phyloP scores from a whole-genome alignment of 2,329 filamentous ascomycete species.

The Calycina herbarum region DNA sequence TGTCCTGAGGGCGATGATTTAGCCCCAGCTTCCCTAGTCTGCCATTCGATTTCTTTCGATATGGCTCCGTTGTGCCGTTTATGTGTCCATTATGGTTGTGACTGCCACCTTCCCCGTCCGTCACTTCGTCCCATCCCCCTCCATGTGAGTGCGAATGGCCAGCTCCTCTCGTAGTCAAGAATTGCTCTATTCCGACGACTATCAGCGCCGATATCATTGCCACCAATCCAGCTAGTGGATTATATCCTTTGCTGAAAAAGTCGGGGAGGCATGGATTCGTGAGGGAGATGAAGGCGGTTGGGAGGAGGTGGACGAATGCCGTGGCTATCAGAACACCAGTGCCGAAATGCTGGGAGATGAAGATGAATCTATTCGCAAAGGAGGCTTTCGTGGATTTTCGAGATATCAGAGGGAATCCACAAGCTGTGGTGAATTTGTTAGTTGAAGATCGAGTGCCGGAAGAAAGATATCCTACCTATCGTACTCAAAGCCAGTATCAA shows the following conservation, averaged over 20 bases:
- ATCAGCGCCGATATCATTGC: conserved; percentile 80
- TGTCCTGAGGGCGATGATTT: conserved; percentile 47
- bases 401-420: conserved; percentile 39
- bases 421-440: conserved; percentile 31
- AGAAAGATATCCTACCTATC: conserved; percentile 39
- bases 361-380: conserved; percentile 43
- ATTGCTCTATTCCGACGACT: conserved; percentile 85
- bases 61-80: conserved; percentile 20
- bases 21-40: conserved; percentile 33
- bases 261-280: conserved; percentile 68
- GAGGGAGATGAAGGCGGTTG: conserved; percentile 60
- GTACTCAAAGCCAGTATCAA: conserved; percentile 57
- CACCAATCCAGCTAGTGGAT: conserved; percentile 76
- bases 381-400: conserved; percentile 33
- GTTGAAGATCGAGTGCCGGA: not conserved
- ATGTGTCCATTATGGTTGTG: conserved; percentile 38
- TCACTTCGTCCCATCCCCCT: conserved; percentile 32
- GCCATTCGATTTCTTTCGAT: conserved; percentile 28
- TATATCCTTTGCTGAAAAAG: conserved; percentile 79
- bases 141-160: conserved; percentile 60
- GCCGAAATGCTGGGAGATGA: conserved; percentile 68
- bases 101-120: conserved; percentile 41
- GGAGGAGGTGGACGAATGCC: conserved; percentile 73
- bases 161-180: conserved; percentile 72
- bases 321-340: conserved; percentile 86